These are phyloP conservation scores for Ophiostoma sp. DNA, from an alignment of 2,329 filamentous ascomycete genomes.

Conservation along the genomic window DNA sequence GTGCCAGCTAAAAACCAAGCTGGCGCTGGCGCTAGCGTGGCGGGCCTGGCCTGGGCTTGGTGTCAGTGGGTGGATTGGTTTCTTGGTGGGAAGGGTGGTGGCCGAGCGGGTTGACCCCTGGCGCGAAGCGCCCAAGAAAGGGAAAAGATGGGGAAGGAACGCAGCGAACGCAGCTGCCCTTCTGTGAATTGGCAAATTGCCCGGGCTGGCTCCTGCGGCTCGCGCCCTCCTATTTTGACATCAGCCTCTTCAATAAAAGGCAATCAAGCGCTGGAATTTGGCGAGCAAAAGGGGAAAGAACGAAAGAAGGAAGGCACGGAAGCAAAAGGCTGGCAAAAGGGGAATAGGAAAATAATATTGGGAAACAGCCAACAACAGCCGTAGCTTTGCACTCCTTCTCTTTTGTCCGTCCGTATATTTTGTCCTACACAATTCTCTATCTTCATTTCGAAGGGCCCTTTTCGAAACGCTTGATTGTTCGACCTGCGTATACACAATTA, in stretches of 20 bases:
- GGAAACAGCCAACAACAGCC: background rate
- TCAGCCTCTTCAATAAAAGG: constrained; percentile 20
- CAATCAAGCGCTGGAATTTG: background rate
- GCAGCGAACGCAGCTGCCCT: background rate
- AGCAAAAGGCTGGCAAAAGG: constrained; percentile 1
- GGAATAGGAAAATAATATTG: background rate
- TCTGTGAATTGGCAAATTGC: constrained; percentile 22
- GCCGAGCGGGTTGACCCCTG: constrained; percentile 25
- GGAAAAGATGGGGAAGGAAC: constrained; percentile 21
- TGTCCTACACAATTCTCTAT: background rate
- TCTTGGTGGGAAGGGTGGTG: background rate
- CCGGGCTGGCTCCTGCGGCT: background rate
- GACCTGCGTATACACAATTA: background rate
- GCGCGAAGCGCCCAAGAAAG: constrained; percentile 25
- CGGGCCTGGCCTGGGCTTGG: too few relatives aligned
- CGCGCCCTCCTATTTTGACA: constrained; percentile 19
- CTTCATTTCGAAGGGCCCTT: background rate
- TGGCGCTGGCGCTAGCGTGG: background rate
- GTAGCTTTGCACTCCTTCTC: background rate
- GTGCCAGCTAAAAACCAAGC: background rate
- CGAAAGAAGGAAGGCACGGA: background rate
- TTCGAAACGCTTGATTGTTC: background rate
- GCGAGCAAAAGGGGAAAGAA: constrained; percentile 1
- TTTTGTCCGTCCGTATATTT: background rate
- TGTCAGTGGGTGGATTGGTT: background rate